Base-by-base conservation (phyloP, 768 basidiomycete species). In the Tulasnella sp. region DNA sequence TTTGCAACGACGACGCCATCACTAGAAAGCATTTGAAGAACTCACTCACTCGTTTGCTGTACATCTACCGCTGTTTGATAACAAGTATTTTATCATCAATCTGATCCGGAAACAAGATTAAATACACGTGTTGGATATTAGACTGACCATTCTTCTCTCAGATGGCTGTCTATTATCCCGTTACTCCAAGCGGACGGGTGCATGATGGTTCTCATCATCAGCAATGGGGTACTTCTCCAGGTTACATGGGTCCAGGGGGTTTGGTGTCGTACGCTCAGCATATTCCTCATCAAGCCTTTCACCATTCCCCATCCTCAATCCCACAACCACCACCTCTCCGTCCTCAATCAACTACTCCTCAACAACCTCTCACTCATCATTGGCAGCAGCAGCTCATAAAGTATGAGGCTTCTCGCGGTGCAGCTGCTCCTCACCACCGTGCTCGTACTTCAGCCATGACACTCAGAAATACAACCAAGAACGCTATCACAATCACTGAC, bases 401-500 rank as follows among this genome's bases (percentile, higher is more conserved):
- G 65, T 91, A 79, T 64, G 89, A 93, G 72, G 91, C 28, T 37
- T 53, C 20, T 27, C 53, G 2, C 53, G 91, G 87, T 79, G 81
- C 87, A 22, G 79, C 83, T 52, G 83, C 86, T 2, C 88, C 90
- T 0, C 91, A 96, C 64, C 91, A 95, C 62, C 81, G 93, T 48
- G 95, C 95, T 10, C 76, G 92, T 42, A 83, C 89, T n/a, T 92
- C 84, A 54, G 91, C 91, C 44, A 82, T 96, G 75, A 87, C 90
- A 31, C 83, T 87, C 16, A 78, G 95, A 41, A 84, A 83, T 13
- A 76, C 84, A 54, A 71, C 85, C 35, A 92, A 89, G 67, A 77
- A 85, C 27, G 86, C 88, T 34, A 85, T 95, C 55, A 78, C 87
- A 39, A 96, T 93, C 64, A 83, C 85, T 53, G 88, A 96, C 65